Evolutionary conservation across 495 filamentous ascomycete species (phyloP).

Genomic region (Extremus antarcticus): DNA sequence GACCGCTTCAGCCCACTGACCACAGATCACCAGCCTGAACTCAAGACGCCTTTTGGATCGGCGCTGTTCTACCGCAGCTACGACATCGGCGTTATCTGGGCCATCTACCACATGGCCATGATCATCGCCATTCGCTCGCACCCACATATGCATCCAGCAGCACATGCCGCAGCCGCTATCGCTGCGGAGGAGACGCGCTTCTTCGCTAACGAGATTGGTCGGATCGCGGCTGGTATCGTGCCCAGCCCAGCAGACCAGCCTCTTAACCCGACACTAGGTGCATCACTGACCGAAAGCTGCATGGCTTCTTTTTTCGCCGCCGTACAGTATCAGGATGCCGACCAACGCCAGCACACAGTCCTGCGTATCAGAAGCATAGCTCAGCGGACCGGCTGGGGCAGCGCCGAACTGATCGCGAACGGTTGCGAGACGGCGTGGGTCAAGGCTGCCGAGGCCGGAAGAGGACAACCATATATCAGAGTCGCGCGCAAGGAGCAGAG

Average conservation of each 20-base stretch:
- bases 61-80: conserved; percentile 76
- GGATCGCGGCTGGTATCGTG: conserved; percentile 68
- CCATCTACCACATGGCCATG: conserved; percentile 68
- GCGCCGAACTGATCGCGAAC: conserved; percentile 61
- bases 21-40: conserved; percentile 52
- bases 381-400: conserved; percentile 77
- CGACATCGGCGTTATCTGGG: conserved; percentile 75
- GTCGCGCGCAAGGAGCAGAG: conserved; percentile 22
- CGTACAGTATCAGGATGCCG: conserved; percentile 61
- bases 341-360: conserved; percentile 68
- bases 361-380: conserved; percentile 61
- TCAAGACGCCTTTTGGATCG: conserved; percentile 67
- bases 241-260: conserved; percentile 43
- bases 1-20: conserved; percentile 69
- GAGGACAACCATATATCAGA: conserved; percentile 60
- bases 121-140: conserved; percentile 70
- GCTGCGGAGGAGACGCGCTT: conserved; percentile 55
- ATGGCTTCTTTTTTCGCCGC: conserved; percentile 79
- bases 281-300: conserved; percentile 66
- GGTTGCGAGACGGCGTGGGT: conserved; percentile 81
- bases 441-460: conserved; percentile 55
- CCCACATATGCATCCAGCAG: conserved; percentile 82
- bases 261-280: conserved; percentile 71
- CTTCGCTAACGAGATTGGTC: conserved; percentile 65
- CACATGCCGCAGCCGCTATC: conserved; percentile 71